A percentile compares a stretch with the other conserved stretches of the same genome.
phyloP scores from a whole-genome alignment of 192 early-diverging fungal genomes.

The Umbelopsis sp. region DNA sequence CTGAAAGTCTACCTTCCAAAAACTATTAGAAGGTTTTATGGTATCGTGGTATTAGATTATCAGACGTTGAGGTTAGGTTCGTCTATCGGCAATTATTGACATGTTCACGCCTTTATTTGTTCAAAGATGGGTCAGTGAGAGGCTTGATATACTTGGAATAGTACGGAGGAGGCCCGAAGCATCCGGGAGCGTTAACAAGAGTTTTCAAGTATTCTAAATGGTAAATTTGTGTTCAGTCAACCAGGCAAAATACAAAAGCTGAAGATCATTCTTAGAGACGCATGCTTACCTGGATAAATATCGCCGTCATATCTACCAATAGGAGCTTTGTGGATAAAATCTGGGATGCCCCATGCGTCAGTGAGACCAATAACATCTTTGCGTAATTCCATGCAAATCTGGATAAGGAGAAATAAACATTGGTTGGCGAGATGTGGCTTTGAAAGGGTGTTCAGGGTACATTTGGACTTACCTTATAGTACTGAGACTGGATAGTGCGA shows the following conservation, averaged over 20 bases:
- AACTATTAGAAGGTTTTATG: too few relatives aligned
- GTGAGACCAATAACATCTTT: slow-evolving; percentile 52
- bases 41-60: not conserved
- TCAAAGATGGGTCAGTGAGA: slow-evolving; percentile 33
- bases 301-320: slow-evolving; percentile 61
- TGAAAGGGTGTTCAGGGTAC: too few relatives aligned
- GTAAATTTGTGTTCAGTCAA: not conserved
- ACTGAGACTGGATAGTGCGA: slow-evolving; percentile 38
- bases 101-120: slow-evolving; percentile 2
- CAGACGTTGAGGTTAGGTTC: too few relatives aligned
- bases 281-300: slow-evolving; percentile 50
- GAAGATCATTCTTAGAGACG: not conserved
- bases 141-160: slow-evolving; percentile 43
- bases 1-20: too few relatives aligned
- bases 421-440: too few relatives aligned
- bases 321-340: slow-evolving; percentile 60
- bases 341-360: slow-evolving; percentile 57
- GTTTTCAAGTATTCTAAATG: slow-evolving; percentile 41
- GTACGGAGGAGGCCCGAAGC: slow-evolving; percentile 39
- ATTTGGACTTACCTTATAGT: slow-evolving; percentile 18
- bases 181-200: slow-evolving; percentile 35
- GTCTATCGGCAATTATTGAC: not conserved
- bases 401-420: slow-evolving; percentile 24
- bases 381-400: slow-evolving; percentile 47
- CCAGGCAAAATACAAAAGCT: not conserved